Base-by-base conservation (phyloP, 192 early-diverging fungal genomes). In the Gorgonomyces haynaldii region DNA sequence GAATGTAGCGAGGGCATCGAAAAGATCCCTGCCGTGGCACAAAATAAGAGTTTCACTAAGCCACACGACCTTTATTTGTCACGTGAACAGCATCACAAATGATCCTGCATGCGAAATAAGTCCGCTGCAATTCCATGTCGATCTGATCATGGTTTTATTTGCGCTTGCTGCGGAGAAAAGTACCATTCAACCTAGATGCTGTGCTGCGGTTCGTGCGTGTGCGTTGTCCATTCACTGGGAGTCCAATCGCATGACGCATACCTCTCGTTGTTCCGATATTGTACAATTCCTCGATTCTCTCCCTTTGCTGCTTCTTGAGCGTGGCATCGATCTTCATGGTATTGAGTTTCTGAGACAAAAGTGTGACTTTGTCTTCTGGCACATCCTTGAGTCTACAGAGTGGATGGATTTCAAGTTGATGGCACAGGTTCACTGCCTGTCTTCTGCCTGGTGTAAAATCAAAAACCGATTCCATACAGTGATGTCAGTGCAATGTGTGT, bases 381-480 rank as follows among this genome's bases (percentile, higher is more conserved):
- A 97, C 70, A 56, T 97, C 90, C 45, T 69, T 58, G n/a, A 97
- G 73, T 51, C 84, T 83, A 79, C 84, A 85, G 25, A 80, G 73
- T 27, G 73, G 74, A 68, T 94, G 88, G 59, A 97, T 84, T 7
- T 81, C 74, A 1, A 97, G 73, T 32, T 76, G 61, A 48, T 84
- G 76, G 56, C 91, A 90, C 36, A 97, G 65, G 22, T 32, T 21
- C 22, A 69, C 59, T 21, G 81, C 81, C 8, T 84, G 85, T 43
- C 67, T 62, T 31, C 70, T 73, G 12, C 93, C n/a, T n/a, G n/a
- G n/a, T n/a, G n/a, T n/a, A n/a, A n/a, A n/a, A n/a, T n/a, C n/a
- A n/a, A n/a, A n/a, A n/a, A n/a, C n/a, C 93, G 54, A 97, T 85
- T 19, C 93, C 93, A 56, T 91, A 91, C 56, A 97, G 90, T 37